Evolutionary conservation across 2,329 filamentous ascomycete species (phyloP).

Genomic region (Colletotrichum sp.): DNA sequence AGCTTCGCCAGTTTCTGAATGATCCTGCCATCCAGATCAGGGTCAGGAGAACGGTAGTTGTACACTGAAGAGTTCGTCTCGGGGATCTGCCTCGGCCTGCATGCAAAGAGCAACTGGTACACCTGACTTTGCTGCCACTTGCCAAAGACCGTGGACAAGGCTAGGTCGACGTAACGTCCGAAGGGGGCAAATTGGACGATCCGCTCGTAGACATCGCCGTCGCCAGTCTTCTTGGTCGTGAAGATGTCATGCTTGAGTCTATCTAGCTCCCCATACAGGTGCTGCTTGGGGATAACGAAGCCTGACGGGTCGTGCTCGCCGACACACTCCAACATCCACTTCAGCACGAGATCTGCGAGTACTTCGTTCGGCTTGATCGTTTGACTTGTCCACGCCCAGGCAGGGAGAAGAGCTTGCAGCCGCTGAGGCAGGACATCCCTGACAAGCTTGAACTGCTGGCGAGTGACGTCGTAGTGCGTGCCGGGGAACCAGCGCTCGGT

Average conservation of each 20-base stretch:
- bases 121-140: slow-evolving; percentile 1
- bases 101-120: slow-evolving; percentile 2
- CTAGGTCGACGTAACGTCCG: background rate
- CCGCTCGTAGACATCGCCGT: slow-evolving; percentile 1
- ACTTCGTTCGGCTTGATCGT: slow-evolving; percentile 24
- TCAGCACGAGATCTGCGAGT: slow-evolving; percentile 22
- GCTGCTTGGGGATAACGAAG: slow-evolving; percentile 4
- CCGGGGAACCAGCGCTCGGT: slow-evolving; percentile 27
- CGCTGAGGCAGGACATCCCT: background rate
- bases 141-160: background rate
- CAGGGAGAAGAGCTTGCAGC: slow-evolving; percentile 31
- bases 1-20: slow-evolving; percentile 6
- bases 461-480: slow-evolving; percentile 25
- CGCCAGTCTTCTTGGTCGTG: background rate
- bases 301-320: slow-evolving; percentile 12
- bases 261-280: background rate
- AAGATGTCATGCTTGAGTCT: background rate
- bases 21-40: background rate
- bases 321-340: slow-evolving; percentile 25
- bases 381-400: slow-evolving; percentile 26
- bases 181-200: background rate
- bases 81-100: background rate
- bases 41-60: slow-evolving; percentile 8
- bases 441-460: slow-evolving; percentile 25
- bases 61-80: slow-evolving; percentile 4